phyloP scores from a whole-genome alignment of 495 filamentous ascomycete genomes.

The Opeltia flavorubescens region DNA sequence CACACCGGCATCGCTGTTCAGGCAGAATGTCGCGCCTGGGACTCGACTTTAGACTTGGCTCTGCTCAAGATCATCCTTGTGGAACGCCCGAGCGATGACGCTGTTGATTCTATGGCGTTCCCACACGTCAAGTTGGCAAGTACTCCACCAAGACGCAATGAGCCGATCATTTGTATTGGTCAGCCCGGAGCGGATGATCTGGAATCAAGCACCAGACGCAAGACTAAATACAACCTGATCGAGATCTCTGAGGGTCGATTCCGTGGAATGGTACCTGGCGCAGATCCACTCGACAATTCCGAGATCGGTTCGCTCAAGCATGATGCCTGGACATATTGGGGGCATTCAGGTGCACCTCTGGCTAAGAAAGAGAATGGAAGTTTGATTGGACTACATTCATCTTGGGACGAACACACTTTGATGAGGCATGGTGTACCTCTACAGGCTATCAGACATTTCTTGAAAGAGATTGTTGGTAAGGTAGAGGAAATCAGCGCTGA shows the following conservation, averaged over 20 bases:
- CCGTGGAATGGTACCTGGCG: slow-evolving; percentile 22
- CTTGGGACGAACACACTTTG: slow-evolving; percentile 31
- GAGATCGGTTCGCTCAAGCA: slow-evolving; percentile 36
- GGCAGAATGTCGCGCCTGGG: slow-evolving; percentile 24
- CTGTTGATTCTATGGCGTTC: neutral
- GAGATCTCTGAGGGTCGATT: slow-evolving; percentile 25
- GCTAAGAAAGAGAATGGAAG: slow-evolving; percentile 17
- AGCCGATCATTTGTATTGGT: slow-evolving; percentile 22
- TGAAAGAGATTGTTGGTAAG: slow-evolving; percentile 3
- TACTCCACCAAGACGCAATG: neutral
- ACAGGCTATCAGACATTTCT: slow-evolving; percentile 21
- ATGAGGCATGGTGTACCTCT: slow-evolving; percentile 31
- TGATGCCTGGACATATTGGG: slow-evolving; percentile 42
- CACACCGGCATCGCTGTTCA: slow-evolving; percentile 22
- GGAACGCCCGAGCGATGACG: slow-evolving; percentile 1
- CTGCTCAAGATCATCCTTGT: slow-evolving; percentile 22
- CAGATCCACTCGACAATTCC: slow-evolving; percentile 29
- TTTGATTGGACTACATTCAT: slow-evolving; percentile 31
- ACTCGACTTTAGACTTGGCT: slow-evolving; percentile 25
- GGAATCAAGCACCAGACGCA: slow-evolving; percentile 17
- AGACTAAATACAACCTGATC: slow-evolving; percentile 30
- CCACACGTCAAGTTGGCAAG: neutral
- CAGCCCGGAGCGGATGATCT: slow-evolving; percentile 34
- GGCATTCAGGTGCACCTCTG: slow-evolving; percentile 33
- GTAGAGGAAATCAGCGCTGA: neutral